Base-by-base conservation (phyloP, 2,329 filamentous ascomycete species). In the Alternaria sp. region DNA sequence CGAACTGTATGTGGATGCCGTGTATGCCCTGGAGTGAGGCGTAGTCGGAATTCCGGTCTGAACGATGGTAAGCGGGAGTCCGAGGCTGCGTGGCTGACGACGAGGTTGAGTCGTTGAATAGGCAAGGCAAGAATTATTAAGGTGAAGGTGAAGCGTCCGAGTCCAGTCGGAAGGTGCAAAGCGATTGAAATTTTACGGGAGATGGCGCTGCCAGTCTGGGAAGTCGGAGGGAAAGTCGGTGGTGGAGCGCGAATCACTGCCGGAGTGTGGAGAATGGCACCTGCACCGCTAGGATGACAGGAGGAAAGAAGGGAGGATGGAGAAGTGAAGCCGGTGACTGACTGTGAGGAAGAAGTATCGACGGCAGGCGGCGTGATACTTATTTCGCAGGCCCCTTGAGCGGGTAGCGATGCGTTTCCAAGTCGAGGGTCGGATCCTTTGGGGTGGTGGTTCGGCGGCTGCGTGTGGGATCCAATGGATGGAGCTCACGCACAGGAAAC, bases 21-120 rank as follows among this genome's bases (percentile, higher is more conserved):
- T 76, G 70, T 77, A 70, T 72, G 73, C 72, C 70, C 67, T 74
- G 67, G 10, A 40, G 36, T 67, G 59, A 77, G 72, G 74, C 71
- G 55, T 59, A 73, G 65, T 19, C 74, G 63, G 68, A 57, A 52
- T 62, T 67, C 67, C 68, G 72, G 74, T 73, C 73, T 75, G 73
- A 73, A 61, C 60, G 68, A 68, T 67, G 71, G 76, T 78, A 77
- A 79, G 76, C 76, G 70, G 60, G 68, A 72, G 75, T 73, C 67
- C 69, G 67, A 62, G 73, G 74, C 71, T 74, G 67, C 59, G 72
- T 73, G 75, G 73, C 73, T 77, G 68, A 69, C 60, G 62, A 70
- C 66, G 59, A 74, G 69, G 73, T 73, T 71, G 74, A 76, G 70
- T 21, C 12, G 55, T 44, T 36, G 43, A 13, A 10, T 17, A 67